Evolutionary conservation across 139 green algal genomes (phyloP).

Genomic region (Mesotaenium endlicherianum): DNA sequence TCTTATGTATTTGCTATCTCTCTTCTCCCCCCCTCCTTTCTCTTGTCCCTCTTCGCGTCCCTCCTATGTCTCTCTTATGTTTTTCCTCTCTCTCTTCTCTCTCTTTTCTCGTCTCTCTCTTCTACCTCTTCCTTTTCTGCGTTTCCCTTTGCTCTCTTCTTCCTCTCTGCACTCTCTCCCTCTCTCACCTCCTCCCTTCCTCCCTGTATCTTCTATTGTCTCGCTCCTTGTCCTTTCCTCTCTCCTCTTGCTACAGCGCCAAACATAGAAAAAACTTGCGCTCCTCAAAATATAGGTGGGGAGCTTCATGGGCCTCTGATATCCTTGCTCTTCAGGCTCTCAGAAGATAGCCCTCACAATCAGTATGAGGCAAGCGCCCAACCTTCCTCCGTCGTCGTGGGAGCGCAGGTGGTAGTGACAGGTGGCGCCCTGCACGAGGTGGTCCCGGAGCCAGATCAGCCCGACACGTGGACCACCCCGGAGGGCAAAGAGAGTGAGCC

Average conservation of each 20-base stretch:
- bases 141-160: not conserved
- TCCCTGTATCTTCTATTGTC: too few species aligned
- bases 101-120: not conserved
- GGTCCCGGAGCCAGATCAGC: too few species aligned
- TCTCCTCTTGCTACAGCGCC: too few species aligned
- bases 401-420: too few species aligned
- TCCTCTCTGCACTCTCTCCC: not conserved
- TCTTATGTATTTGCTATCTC: not conserved
- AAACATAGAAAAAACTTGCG: not conserved
- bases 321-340: too few species aligned
- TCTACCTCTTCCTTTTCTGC: not conserved
- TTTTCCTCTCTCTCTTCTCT: not conserved
- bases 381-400: too few species aligned
- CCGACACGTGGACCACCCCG: too few species aligned
- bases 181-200: not conserved
- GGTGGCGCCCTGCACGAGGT: too few species aligned
- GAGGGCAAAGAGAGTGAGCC: too few species aligned
- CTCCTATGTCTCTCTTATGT: not conserved
- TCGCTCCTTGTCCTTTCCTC: too few species aligned
- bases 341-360: too few species aligned
- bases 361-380: too few species aligned
- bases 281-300: not conserved
- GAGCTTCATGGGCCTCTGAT: not conserved
- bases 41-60: not conserved
- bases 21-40: conserved; percentile 4